Evolutionary conservation across 352 stramenopile species (phyloP).

Genomic region (Lagenidium sp.): DNA sequence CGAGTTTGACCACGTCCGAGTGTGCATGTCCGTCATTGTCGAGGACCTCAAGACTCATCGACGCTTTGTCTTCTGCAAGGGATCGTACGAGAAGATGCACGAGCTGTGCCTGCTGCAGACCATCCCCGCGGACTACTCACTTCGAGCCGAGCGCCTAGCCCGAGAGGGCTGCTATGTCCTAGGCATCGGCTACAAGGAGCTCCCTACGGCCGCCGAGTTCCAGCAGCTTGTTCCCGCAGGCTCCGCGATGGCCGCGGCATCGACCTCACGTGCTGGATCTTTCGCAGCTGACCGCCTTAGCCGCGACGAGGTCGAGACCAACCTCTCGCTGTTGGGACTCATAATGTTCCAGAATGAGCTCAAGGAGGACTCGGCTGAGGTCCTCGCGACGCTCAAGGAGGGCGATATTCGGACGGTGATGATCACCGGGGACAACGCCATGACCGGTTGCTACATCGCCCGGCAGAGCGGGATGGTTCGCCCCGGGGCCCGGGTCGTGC

Average conservation of each 20-base stretch:
- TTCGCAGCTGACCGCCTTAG: too few species aligned
- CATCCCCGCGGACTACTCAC: conserved; percentile 67
- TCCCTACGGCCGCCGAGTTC: conserved; percentile 18
- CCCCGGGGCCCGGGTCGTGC: conserved; percentile 30
- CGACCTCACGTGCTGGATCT: too few species aligned
- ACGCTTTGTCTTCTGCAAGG: conserved; percentile 83
- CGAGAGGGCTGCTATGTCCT: conserved; percentile 87
- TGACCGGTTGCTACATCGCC: conserved; percentile 73
- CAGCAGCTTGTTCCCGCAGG: too few species aligned
- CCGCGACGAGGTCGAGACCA: conserved; percentile 71
- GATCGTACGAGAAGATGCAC: conserved; percentile 83
- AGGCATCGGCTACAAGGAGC: conserved; percentile 61
- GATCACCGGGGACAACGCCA: conserved; percentile 85
- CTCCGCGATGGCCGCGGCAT: conserved; percentile 20
- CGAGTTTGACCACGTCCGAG: conserved; percentile 88
- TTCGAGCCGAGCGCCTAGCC: conserved; percentile 40
- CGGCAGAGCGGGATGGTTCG: conserved; percentile 54
- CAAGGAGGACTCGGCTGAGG: conserved; percentile 73
- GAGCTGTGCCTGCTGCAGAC: conserved; percentile 33
- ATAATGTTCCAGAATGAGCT: conserved; percentile 89
- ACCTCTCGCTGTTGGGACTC: conserved; percentile 67
- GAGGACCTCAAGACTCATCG: conserved; percentile 40
- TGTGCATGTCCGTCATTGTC: conserved; percentile 89
- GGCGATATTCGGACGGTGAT: conserved; percentile 77
- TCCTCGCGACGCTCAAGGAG: conserved; percentile 68